phyloP scores from a whole-genome alignment of 2,329 filamentous ascomycete genomes.

The Sporothrix pseudoabietina region DNA sequence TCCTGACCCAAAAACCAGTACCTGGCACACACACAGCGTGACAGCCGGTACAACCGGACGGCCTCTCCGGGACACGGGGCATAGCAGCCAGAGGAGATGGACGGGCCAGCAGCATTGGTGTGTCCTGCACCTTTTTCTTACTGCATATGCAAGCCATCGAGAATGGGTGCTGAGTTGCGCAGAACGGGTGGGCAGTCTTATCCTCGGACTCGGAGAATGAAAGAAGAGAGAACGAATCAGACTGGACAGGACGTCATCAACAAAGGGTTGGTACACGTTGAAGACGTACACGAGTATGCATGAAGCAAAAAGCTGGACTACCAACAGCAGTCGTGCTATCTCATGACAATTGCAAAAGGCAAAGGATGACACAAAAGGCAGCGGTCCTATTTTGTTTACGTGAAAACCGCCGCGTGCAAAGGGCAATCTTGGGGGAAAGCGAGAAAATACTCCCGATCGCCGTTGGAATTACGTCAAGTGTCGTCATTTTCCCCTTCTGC shows the following conservation, averaged over 20 bases:
- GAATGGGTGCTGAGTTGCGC: background rate
- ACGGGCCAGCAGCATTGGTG: background rate
- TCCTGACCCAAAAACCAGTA: background rate
- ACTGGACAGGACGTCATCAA: background rate
- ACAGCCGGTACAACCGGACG: slow-evolving; percentile 12
- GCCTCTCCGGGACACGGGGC: slow-evolving; percentile 5
- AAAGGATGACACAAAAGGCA: background rate
- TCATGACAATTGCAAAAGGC: background rate
- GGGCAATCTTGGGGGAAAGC: background rate
- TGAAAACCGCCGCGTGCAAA: too few species aligned
- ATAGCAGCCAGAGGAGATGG: background rate
- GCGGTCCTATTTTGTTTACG: background rate
- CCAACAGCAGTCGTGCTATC: background rate
- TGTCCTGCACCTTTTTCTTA: background rate
- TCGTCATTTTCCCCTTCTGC: background rate
- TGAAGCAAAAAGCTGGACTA: background rate
- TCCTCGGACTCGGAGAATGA: background rate
- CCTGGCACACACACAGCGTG: background rate
- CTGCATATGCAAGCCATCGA: slow-evolving; percentile 11
- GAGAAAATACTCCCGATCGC: background rate
- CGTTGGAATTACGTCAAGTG: background rate
- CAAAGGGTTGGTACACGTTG: background rate
- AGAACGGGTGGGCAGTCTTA: background rate
- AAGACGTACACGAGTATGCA: background rate
- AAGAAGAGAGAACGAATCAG: background rate